These are phyloP conservation scores for Vigna reflexopilosa DNA, from an alignment of 306 rosid species.

Conservation along the genomic window DNA sequence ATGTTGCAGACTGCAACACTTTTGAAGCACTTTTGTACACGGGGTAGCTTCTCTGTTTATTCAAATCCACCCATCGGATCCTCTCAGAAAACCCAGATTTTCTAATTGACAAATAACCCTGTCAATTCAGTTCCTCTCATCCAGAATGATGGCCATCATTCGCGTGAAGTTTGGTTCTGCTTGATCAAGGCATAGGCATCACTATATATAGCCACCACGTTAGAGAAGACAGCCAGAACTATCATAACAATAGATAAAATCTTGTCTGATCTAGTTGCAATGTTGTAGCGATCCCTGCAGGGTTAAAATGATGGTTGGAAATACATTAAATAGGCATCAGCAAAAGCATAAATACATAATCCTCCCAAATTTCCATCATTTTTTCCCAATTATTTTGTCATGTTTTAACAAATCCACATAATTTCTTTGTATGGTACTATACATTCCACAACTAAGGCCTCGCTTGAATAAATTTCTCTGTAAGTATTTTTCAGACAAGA, in stretches of 20 bases:
- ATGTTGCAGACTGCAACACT: constrained; percentile 46
- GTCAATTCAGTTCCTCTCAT: constrained; percentile 38
- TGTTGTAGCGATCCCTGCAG: constrained; percentile 72
- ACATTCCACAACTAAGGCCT: background rate
- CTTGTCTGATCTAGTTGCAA: constrained; percentile 81
- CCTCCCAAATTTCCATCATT: no score
- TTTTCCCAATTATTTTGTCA: no score
- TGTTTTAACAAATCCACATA: no score
- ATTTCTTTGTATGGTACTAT: background rate
- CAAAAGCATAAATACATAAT: constrained; percentile 17
- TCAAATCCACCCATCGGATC: constrained; percentile 47
- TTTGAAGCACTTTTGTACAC: constrained; percentile 57
- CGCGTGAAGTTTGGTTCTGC: constrained; percentile 53
- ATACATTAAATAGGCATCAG: constrained; percentile 4
- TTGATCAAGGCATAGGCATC: constrained; percentile 85
- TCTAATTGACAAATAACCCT: constrained; percentile 27
- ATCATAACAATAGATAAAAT: constrained; percentile 67
- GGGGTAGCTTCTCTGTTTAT: constrained; percentile 47
- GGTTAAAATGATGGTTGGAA: constrained; percentile 11
- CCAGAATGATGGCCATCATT: constrained; percentile 48
- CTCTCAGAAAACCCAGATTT: constrained; percentile 60
- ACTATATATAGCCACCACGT: constrained; percentile 80
- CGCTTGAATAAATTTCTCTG: background rate
- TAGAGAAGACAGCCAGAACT: constrained; percentile 78
- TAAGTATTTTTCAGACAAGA: background rate